phyloP scores from a whole-genome alignment of 805 yeast genomes.

The Candida gorgasii region DNA sequence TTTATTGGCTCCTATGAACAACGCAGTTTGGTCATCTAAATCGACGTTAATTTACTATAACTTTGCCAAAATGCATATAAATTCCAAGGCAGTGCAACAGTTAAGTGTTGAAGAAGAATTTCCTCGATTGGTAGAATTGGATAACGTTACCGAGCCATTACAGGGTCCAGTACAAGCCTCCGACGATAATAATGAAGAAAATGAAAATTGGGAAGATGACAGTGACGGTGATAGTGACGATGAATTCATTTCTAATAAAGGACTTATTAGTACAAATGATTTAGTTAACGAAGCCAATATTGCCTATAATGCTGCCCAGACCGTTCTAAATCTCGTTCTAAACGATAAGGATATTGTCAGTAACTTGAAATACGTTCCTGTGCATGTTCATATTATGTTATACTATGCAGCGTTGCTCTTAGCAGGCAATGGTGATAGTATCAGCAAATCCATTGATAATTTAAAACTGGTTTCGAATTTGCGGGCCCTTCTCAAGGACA shows the following conservation, averaged over 20 bases:
- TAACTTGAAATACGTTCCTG: conserved; percentile 63
- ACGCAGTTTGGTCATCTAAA: conserved; percentile 65
- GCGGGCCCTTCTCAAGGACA: conserved; percentile 41
- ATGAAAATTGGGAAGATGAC: conserved; percentile 16
- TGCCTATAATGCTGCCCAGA: conserved; percentile 63
- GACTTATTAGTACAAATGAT: conserved; percentile 33
- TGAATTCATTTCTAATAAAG: conserved; percentile 35
- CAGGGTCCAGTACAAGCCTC: too few relatives aligned
- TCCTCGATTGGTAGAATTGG: conserved; percentile 33
- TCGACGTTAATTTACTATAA: conserved; percentile 70
- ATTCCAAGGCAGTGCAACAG: conserved; percentile 50
- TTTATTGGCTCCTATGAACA: conserved; percentile 57
- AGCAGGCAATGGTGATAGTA: conserved; percentile 24
- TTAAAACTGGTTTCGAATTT: conserved; percentile 46
- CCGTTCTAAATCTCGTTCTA: conserved; percentile 58
- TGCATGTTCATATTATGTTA: conserved; percentile 71
- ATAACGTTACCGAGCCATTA: too few relatives aligned
- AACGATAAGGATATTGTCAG: conserved; percentile 58
- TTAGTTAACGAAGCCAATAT: conserved; percentile 43
- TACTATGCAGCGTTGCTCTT: conserved; percentile 64
- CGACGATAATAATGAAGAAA: too few relatives aligned
- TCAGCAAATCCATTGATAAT: conserved; percentile 33
- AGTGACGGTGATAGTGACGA: conserved; percentile 27
- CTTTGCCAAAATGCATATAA: conserved; percentile 74
- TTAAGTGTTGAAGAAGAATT: conserved; percentile 30